Percentiles rank a stretch among this genome's conserved stretches.
Conservation (phyloP, 768 basidiomycete genomes). For the Pholiota conissans region DNA sequence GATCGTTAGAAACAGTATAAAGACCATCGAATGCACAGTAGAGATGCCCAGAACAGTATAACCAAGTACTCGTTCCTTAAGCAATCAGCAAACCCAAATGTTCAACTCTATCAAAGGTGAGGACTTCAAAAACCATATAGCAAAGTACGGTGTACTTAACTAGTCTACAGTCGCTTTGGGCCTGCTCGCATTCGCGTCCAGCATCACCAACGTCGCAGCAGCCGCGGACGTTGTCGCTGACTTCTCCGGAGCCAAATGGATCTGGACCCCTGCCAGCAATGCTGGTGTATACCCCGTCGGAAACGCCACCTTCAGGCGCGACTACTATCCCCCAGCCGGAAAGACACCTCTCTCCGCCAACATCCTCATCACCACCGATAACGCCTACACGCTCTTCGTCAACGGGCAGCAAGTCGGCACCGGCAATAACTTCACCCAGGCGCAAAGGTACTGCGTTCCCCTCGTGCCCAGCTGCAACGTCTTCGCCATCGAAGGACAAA, state of each 20-base stretch:
- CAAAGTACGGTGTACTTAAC: too few relatives aligned
- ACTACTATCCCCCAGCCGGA: constrained; percentile 22
- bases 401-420: constrained; percentile 28
- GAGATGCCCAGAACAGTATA: too few relatives aligned
- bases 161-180: neutral
- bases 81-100: neutral
- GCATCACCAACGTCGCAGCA: neutral
- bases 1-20: too few relatives aligned
- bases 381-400: constrained; percentile 30
- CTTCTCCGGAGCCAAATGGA: constrained; percentile 23
- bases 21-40: too few relatives aligned
- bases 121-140: neutral
- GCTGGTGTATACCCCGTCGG: constrained; percentile 21
- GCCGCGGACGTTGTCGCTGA: neutral
- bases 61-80: too few relatives aligned
- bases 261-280: constrained; percentile 27
- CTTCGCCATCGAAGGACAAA: constrained; percentile 30
- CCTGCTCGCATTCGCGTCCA: neutral
- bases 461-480: constrained; percentile 28
- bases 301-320: constrained; percentile 29
- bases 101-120: neutral
- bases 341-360: constrained; percentile 29
- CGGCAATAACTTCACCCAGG: constrained; percentile 14
- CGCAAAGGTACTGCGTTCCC: constrained; percentile 29
- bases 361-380: constrained; percentile 30